These are phyloP conservation scores for Metarhizium anisopliae DNA, from an alignment of 2,329 filamentous ascomycete genomes.

Conservation along the genomic window DNA sequence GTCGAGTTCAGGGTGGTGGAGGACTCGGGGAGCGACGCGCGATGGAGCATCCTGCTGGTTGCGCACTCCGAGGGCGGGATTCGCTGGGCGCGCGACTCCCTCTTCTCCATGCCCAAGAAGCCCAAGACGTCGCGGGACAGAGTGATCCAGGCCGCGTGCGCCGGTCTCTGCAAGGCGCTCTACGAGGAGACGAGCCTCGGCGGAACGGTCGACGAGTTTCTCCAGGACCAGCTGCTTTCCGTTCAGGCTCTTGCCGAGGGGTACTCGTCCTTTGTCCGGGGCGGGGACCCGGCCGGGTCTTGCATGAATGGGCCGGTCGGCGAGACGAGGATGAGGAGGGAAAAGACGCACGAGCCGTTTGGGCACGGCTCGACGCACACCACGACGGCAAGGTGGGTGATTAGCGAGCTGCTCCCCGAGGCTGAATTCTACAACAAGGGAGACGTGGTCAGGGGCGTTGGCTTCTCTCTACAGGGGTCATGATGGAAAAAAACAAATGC, in stretches of 20 bases:
- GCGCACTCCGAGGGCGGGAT: slow-evolving; percentile 36
- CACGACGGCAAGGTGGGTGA: slow-evolving; percentile 52
- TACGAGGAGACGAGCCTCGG: slow-evolving; percentile 33
- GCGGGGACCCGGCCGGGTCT: slow-evolving; percentile 6
- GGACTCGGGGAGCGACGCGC: slow-evolving; percentile 39
- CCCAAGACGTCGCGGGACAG: slow-evolving; percentile 12
- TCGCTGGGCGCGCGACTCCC: slow-evolving; percentile 40
- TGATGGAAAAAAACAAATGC: no score
- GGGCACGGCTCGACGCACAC: slow-evolving; percentile 48
- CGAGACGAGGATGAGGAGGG: slow-evolving; percentile 25
- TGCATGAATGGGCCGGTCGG: slow-evolving; percentile 17
- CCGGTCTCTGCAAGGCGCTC: slow-evolving; percentile 35
- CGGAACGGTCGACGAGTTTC: slow-evolving; percentile 44
- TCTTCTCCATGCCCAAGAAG: slow-evolving; percentile 33
- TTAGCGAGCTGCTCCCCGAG: slow-evolving; percentile 38
- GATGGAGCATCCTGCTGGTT: slow-evolving; percentile 49
- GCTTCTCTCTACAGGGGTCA: slow-evolving; percentile 13
- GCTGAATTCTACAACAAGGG: slow-evolving; percentile 44
- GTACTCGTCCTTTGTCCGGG: slow-evolving; percentile 35
- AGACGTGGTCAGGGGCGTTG: slow-evolving; percentile 37
- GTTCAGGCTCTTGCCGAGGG: slow-evolving; percentile 51
- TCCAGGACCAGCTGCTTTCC: slow-evolving; percentile 53
- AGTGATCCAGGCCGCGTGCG: slow-evolving; percentile 32
- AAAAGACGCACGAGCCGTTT: slow-evolving; percentile 41
- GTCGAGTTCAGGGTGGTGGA: slow-evolving; percentile 37